These are phyloP conservation scores for Basipetospora sp. DNA, from an alignment of 2,329 filamentous ascomycete genomes.

Conservation along the genomic window DNA sequence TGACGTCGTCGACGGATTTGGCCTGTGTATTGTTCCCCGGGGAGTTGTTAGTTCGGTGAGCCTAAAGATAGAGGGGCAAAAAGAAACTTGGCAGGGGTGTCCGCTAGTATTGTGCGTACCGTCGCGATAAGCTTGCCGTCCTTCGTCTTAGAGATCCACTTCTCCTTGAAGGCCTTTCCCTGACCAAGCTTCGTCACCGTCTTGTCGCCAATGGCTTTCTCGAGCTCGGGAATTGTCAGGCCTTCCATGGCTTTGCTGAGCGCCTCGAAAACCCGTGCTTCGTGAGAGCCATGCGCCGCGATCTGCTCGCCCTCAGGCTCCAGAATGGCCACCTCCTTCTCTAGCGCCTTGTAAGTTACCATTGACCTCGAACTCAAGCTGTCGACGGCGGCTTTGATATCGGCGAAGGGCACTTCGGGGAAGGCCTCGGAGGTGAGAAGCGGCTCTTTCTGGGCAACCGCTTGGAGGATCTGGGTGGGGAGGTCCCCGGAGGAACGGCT, in stretches of 20 bases:
- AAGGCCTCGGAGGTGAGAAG: slow-evolving; percentile 57
- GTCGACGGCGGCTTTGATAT: slow-evolving; percentile 78
- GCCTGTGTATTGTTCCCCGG: slow-evolving; percentile 22
- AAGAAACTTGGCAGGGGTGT: slow-evolving; percentile 7
- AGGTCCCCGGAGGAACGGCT: slow-evolving; percentile 36
- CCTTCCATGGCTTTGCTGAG: slow-evolving; percentile 60
- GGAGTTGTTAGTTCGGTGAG: background rate
- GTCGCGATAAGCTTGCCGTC: slow-evolving; percentile 39
- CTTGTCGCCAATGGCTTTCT: slow-evolving; percentile 56
- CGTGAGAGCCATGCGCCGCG: slow-evolving; percentile 61
- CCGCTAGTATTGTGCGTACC: too few species aligned
- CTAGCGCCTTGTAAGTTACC: slow-evolving; percentile 71
- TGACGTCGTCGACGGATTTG: slow-evolving; percentile 67
- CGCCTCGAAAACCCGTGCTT: slow-evolving; percentile 68
- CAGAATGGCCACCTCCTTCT: slow-evolving; percentile 61
- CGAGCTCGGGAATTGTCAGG: slow-evolving; percentile 62
- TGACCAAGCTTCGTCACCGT: slow-evolving; percentile 70
- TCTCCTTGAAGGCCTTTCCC: slow-evolving; percentile 79
- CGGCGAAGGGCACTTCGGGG: slow-evolving; percentile 47
- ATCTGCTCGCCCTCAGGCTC: slow-evolving; percentile 63
- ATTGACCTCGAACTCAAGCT: slow-evolving; percentile 71
- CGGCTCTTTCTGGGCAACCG: slow-evolving; percentile 47
- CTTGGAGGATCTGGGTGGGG: slow-evolving; percentile 48
- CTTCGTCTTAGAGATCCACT: slow-evolving; percentile 52
- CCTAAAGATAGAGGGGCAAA: background rate